A percentile compares a stretch with the other conserved stretches of the same genome.
These are phyloP conservation scores for Scalesia atractyloides DNA, from an alignment of 129 eudicot genomes.

Conservation along the genomic window DNA sequence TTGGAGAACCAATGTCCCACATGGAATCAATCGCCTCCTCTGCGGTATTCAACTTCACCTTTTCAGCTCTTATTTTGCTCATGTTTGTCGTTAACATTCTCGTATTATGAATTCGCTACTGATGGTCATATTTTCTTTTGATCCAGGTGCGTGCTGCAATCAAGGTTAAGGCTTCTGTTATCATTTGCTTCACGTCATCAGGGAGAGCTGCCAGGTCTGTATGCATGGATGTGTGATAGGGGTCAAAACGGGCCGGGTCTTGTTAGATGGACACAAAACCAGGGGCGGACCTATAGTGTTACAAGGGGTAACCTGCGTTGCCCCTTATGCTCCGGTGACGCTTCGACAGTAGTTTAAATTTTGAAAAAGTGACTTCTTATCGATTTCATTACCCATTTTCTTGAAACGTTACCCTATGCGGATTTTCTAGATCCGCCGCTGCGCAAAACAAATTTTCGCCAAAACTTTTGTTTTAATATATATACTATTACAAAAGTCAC, in stretches of 20 bases:
- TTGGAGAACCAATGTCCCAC: conserved; percentile 84
- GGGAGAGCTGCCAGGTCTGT: conserved; percentile 83
- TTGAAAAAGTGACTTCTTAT: too few species aligned
- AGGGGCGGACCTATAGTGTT: too few species aligned
- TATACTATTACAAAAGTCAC: neutral
- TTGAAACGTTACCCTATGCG: too few species aligned
- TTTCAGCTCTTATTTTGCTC: conserved; percentile 1
- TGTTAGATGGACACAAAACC: neutral
- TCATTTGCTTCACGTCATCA: conserved; percentile 77
- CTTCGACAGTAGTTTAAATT: too few species aligned
- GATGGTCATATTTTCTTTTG: neutral
- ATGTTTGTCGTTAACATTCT: neutral
- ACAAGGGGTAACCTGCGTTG: too few species aligned
- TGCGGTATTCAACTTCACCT: conserved; percentile 50
- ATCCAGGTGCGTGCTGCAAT: conserved; percentile 81
- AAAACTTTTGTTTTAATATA: neutral
- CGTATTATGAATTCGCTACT: neutral
- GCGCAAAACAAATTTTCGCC: neutral
- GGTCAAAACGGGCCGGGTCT: neutral
- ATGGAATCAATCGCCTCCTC: conserved; percentile 85
- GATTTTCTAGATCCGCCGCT: too few species aligned
- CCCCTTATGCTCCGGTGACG: too few species aligned
- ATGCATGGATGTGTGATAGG: too few species aligned
- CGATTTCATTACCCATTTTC: too few species aligned
- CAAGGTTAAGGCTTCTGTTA: conserved; percentile 86